Evolutionary conservation across 1,284 basidiomycete species (phyloP), one percentile per base, ranked within the genome.

Genomic region (Vanrija sp.): DNA sequence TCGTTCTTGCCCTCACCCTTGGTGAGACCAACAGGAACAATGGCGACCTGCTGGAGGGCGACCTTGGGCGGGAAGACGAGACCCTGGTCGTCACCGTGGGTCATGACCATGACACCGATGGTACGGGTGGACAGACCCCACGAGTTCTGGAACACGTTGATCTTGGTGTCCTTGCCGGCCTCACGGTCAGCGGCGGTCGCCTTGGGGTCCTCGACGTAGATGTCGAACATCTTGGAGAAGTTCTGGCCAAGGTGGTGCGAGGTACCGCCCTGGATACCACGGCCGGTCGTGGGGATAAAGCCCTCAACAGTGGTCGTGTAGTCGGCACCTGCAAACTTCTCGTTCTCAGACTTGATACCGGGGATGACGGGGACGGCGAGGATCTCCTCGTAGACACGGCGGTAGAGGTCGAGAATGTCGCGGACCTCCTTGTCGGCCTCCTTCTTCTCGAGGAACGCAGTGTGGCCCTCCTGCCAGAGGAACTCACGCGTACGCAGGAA

Each of bases 391-490:
- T 95, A 98, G n/a, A 98, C 89, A 58, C 86, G 86, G 38, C 89
- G 86, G 80, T 99, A 99, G 60, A 98, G 86, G 55, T 96, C 92
- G 66, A 99, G 87, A 68, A 99, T 98, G 61, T 95, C 83, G 45
- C 83, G 84, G 12, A 98, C 95, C 79, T 98, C 96, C 60, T 80
- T 80, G 72, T 91, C 94, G 39, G 95, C 95, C 76, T 96, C 93
- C 14, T 81, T 72, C 75, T 93, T 88, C 65, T 89, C 90, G 51
- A 96, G 81, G 79, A 89, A 86, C 2, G 95, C 96, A 6, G 96
- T 98, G 81, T 99, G 95, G 46, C 95, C 95, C 78, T 99, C 96
- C 80, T 99, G 95, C 95, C 96, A 99, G 38, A 99, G 81, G 83
- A 98, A 99, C 80, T 98, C 95, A 71, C 96, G 90, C 2, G 96